A percentile compares a stretch with the other conserved stretches of the same genome.
Evolutionary conservation across 208 protist genomes (phyloP).

Genomic region (Acanthamoeba royreba): DNA sequence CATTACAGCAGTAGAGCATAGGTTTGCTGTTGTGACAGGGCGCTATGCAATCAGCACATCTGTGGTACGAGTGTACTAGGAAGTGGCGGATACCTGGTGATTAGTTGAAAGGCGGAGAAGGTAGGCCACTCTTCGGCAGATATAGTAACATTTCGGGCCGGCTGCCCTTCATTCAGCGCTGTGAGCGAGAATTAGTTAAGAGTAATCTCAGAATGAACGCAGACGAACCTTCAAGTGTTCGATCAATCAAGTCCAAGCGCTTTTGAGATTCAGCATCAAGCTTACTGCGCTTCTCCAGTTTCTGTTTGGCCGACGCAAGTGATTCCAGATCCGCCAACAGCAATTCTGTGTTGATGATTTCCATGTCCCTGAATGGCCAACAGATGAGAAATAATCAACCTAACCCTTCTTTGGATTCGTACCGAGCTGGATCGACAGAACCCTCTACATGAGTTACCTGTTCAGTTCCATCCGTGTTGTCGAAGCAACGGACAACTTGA

Average conservation of each 20-base stretch:
- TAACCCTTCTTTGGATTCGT: too few species aligned
- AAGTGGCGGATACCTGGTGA: neutral
- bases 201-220: neutral
- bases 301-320: neutral
- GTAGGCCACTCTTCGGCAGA: neutral
- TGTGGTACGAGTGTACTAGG: neutral
- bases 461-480: neutral
- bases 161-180: neutral
- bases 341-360: conserved; percentile 9
- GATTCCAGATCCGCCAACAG: neutral
- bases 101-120: neutral
- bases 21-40: neutral
- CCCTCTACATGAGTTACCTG: neutral
- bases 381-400: too few species aligned
- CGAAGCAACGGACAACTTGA: neutral
- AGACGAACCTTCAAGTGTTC: neutral
- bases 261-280: neutral
- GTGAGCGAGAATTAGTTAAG: neutral
- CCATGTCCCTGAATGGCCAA: too few species aligned
- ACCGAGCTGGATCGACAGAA: neutral
- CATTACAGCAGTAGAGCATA: neutral
- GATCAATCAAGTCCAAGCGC: neutral
- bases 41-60: neutral
- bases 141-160: neutral
- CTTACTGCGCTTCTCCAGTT: neutral